A percentile compares a stretch with the other conserved stretches of the same genome.
Evolutionary conservation across 257 asterid genomes (phyloP).

Genomic region (Petunia secreta): DNA sequence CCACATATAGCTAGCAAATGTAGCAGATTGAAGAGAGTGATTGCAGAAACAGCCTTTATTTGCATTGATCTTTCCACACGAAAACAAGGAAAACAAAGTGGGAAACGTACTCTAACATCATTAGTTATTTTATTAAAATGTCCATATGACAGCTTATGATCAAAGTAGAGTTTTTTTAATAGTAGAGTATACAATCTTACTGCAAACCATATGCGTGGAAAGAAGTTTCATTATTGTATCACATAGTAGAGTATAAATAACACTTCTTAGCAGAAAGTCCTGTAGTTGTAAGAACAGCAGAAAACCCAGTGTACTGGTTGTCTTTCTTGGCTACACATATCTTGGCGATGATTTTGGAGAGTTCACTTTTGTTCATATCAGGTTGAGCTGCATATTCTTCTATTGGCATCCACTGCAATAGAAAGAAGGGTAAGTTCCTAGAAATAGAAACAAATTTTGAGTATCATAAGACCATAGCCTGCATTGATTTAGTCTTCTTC

Average conservation of each 20-base stretch:
- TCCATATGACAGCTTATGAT: neutral
- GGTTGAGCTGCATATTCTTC: constrained; percentile 34
- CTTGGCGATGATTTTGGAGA: constrained; percentile 17
- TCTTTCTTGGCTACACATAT: constrained; percentile 24
- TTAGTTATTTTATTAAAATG: neutral
- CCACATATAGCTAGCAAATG: neutral
- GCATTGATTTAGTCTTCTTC: too few relatives aligned
- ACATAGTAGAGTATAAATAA: constrained; percentile 30
- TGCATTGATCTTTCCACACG: neutral
- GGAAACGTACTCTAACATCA: neutral
- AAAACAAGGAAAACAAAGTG: neutral
- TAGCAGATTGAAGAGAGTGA: neutral
- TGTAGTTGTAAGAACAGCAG: constrained; percentile 25
- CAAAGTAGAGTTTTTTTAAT: neutral
- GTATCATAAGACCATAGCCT: too few relatives aligned
- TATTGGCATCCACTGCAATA: constrained; percentile 31
- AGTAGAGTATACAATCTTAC: neutral
- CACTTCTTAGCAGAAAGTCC: constrained; percentile 34
- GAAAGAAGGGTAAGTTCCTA: too few relatives aligned
- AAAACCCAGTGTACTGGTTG: constrained; percentile 23
- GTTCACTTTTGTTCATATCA: constrained; percentile 26
- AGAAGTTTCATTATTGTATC: neutral
- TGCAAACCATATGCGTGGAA: neutral
- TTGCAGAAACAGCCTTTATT: neutral
- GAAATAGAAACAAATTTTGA: too few relatives aligned